phyloP scores from a whole-genome alignment of 352 stramenopile genomes.

The Blastocystis sp. region DNA sequence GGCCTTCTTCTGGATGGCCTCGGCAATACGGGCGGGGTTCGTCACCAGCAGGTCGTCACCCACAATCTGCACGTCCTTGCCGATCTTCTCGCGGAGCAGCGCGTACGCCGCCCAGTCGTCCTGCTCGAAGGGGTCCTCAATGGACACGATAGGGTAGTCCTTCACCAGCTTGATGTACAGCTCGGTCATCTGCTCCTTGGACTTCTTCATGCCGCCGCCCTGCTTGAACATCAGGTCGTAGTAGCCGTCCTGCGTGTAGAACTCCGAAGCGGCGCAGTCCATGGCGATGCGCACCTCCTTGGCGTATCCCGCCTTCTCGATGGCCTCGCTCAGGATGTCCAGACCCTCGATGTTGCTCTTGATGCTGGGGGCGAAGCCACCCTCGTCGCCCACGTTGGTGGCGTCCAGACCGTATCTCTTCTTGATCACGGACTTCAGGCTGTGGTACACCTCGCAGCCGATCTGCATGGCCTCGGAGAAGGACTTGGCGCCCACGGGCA shows the following conservation, averaged over 20 bases:
- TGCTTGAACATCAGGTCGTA: conserved; percentile 99
- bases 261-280: conserved; percentile 95
- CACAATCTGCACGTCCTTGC: conserved; percentile 92
- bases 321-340: conserved; percentile 93
- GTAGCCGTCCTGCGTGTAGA: conserved; percentile 89
- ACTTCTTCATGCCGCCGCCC: conserved; percentile 80
- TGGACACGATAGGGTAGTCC: conserved; percentile 94
- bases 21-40: conserved; percentile 90
- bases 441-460: conserved; percentile 96
- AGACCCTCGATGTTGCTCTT: conserved; percentile 92
- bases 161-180: conserved; percentile 88
- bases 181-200: conserved; percentile 87
- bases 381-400: conserved; percentile 97
- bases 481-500: conserved; percentile 78
- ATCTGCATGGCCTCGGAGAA: conserved; percentile 95
- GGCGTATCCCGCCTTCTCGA: conserved; percentile 88
- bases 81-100: conserved; percentile 78
- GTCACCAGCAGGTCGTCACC: conserved; percentile 97
- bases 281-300: conserved; percentile 93
- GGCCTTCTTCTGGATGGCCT: conserved; percentile 87
- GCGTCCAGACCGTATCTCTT: conserved; percentile 93
- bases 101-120: conserved; percentile 95
- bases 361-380: conserved; percentile 94
- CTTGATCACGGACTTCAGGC: conserved; percentile 97
- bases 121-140: conserved; percentile 97